Evolutionary conservation across 352 stramenopile genomes (phyloP).

Genomic region (Pythium vanterpoolii): DNA sequence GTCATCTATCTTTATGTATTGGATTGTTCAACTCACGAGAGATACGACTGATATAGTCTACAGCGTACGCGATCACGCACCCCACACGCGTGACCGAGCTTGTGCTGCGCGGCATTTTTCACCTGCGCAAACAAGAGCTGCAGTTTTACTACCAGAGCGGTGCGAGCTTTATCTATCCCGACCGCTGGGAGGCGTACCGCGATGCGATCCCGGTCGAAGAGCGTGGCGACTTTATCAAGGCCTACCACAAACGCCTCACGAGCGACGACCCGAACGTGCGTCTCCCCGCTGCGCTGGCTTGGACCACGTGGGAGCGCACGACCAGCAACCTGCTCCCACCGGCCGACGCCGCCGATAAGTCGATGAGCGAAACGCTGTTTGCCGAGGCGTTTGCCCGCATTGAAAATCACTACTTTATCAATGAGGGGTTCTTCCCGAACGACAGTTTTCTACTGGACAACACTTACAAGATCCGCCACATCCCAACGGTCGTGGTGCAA

Average conservation of each 20-base stretch:
- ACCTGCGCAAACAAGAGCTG: slow-evolving; percentile 89
- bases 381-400: slow-evolving; percentile 90
- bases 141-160: slow-evolving; percentile 92
- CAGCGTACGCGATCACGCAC: slow-evolving; percentile 91
- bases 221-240: slow-evolving; percentile 75
- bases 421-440: slow-evolving; percentile 88
- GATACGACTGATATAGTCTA: slow-evolving; percentile 54
- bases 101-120: slow-evolving; percentile 92
- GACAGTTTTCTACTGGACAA: slow-evolving; percentile 89
- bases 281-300: slow-evolving; percentile 80
- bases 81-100: slow-evolving; percentile 80
- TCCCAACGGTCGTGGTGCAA: slow-evolving; percentile 91
- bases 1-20: no score
- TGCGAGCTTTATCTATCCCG: slow-evolving; percentile 88
- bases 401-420: slow-evolving; percentile 92
- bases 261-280: slow-evolving; percentile 84
- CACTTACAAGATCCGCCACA: slow-evolving; percentile 88
- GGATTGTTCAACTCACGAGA: no score
- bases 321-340: slow-evolving; percentile 80
- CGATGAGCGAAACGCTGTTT: slow-evolving; percentile 79
- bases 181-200: slow-evolving; percentile 89
- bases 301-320: slow-evolving; percentile 91
- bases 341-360: slow-evolving; percentile 63
- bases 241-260: slow-evolving; percentile 87
- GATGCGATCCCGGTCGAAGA: slow-evolving; percentile 86